These are phyloP conservation scores for Poterioochromonas sp. DNA, from an alignment of 352 stramenopile species.

Conservation along the genomic window DNA sequence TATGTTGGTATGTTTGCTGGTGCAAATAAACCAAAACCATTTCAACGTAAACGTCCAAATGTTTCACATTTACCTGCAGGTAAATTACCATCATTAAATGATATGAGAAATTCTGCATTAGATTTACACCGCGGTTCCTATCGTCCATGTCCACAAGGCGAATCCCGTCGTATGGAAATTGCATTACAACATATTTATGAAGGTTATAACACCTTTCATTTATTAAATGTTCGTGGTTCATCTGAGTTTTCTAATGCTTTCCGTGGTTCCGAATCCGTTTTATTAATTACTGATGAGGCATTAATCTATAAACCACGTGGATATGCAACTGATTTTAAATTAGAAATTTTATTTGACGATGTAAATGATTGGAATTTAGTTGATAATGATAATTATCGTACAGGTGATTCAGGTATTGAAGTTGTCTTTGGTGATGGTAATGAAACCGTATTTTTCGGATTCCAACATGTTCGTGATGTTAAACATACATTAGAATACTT, in stretches of 20 bases:
- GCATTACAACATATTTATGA: slow-evolving; percentile 42
- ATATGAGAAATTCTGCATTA: slow-evolving; percentile 41
- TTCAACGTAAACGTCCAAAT: slow-evolving; percentile 49
- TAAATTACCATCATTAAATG: slow-evolving; percentile 42
- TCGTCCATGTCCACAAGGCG: slow-evolving; percentile 34
- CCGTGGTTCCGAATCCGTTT: slow-evolving; percentile 7
- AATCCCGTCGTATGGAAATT: slow-evolving; percentile 24
- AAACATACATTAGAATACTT: slow-evolving; percentile 45
- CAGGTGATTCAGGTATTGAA: not conserved
- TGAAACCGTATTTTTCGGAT: not conserved
- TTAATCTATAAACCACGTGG: slow-evolving; percentile 23
- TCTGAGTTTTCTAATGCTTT: not conserved
- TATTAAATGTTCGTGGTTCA: slow-evolving; percentile 19
- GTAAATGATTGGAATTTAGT: slow-evolving; percentile 39
- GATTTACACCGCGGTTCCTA: slow-evolving; percentile 35
- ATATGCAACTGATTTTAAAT: not conserved
- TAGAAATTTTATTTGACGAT: slow-evolving; percentile 37
- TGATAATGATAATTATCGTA: slow-evolving; percentile 21
- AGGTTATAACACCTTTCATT: slow-evolving; percentile 36
- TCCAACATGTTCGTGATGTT: slow-evolving; percentile 37
- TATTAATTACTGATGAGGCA: slow-evolving; percentile 5
- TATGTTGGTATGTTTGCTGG: slow-evolving; percentile 50
- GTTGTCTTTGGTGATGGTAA: not conserved
- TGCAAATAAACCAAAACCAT: slow-evolving; percentile 49
- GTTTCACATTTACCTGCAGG: slow-evolving; percentile 40